These are phyloP conservation scores for Physaria fendleri DNA, from an alignment of 345 rosid species.

Conservation along the genomic window DNA sequence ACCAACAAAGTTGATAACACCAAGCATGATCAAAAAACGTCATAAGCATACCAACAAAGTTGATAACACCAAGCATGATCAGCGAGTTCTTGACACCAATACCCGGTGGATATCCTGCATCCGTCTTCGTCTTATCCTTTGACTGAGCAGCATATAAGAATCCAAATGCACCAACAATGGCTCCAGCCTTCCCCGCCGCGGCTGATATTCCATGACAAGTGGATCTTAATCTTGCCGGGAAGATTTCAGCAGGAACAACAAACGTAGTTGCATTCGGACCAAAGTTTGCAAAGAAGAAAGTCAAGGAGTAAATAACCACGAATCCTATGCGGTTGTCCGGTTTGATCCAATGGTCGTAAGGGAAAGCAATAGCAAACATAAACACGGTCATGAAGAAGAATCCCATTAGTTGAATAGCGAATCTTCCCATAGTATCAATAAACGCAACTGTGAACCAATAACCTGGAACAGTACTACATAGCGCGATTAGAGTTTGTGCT, in stretches of 20 bases:
- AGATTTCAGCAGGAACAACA: conserved; percentile 65
- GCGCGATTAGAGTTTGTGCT: conserved; percentile 67
- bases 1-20: no score
- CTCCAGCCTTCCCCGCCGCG: conserved; percentile 62
- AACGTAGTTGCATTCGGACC: conserved; percentile 78
- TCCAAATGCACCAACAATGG: conserved; percentile 70
- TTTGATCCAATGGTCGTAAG: conserved; percentile 62
- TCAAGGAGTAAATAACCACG: conserved; percentile 50
- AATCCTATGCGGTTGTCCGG: conserved; percentile 47
- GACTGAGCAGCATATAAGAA: conserved; percentile 51
- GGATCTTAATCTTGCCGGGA: conserved; percentile 68
- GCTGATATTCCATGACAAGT: conserved; percentile 83
- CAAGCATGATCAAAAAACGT: no score
- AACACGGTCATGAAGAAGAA: conserved; percentile 68
- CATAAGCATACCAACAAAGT: no score
- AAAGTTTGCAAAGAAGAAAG: conserved; percentile 75
- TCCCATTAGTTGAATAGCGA: conserved; percentile 60
- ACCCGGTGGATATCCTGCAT: conserved; percentile 46
- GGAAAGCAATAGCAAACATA: conserved; percentile 68
- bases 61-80: conserved; percentile 41
- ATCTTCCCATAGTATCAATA: conserved; percentile 53
- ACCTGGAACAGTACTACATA: conserved; percentile 63
- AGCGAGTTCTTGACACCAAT: conserved; percentile 50
- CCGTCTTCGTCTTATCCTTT: conserved; percentile 30
- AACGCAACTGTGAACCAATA: conserved; percentile 64